These are phyloP conservation scores for Metarhizium humberi DNA, from an alignment of 2,329 filamentous ascomycete genomes.

Conservation along the genomic window DNA sequence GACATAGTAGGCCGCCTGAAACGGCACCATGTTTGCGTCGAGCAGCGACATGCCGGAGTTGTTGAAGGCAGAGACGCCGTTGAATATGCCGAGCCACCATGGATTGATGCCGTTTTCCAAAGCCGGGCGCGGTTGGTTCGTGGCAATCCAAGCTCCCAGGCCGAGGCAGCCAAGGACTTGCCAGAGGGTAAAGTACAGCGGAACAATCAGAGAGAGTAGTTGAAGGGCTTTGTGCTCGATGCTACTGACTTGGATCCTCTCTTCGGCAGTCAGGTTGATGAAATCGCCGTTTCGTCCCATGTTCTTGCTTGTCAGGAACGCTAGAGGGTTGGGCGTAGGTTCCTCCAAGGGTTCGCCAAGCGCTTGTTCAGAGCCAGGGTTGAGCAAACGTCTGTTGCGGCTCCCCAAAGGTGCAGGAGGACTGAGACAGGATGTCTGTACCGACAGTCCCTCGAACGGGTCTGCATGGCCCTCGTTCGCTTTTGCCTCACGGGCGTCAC, in stretches of 20 bases:
- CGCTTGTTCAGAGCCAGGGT: too few species aligned
- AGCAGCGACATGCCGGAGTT: slow-evolving; percentile 62
- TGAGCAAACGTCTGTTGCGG: neutral
- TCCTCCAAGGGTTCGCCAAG: too few species aligned
- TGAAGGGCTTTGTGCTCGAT: slow-evolving; percentile 52
- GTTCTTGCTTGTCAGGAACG: neutral
- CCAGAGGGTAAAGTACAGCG: slow-evolving; percentile 49
- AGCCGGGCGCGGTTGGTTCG: slow-evolving; percentile 38
- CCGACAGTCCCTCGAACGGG: too few species aligned
- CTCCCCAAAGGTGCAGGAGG: neutral
- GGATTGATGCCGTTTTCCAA: slow-evolving; percentile 49
- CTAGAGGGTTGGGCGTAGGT: neutral
- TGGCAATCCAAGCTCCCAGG: slow-evolving; percentile 51
- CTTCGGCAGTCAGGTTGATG: slow-evolving; percentile 39
- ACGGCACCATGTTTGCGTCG: slow-evolving; percentile 56
- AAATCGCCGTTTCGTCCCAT: slow-evolving; percentile 46
- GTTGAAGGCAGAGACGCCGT: slow-evolving; percentile 59
- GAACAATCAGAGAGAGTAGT: slow-evolving; percentile 49
- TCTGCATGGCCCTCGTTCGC: too few species aligned
- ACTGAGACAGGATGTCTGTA: too few species aligned
- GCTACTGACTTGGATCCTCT: slow-evolving; percentile 30
- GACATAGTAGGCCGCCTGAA: slow-evolving; percentile 42
- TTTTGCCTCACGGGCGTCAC: too few species aligned
- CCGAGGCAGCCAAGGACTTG: slow-evolving; percentile 50
- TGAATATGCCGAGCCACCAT: slow-evolving; percentile 62